These are phyloP conservation scores for Solanum hybrid DNA, from an alignment of 305 asterid species.

Conservation along the genomic window DNA sequence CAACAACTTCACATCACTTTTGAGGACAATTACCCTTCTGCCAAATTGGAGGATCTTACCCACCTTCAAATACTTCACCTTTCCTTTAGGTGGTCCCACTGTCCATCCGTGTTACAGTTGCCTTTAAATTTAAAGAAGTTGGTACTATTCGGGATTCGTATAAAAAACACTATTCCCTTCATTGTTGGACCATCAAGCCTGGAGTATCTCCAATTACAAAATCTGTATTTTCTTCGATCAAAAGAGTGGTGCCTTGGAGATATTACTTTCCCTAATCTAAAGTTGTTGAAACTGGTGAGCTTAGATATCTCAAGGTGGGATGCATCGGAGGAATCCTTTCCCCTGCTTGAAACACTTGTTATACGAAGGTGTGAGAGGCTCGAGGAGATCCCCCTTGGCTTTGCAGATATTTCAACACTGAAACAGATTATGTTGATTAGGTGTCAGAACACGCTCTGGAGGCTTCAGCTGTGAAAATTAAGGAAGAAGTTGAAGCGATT, in stretches of 20 bases:
- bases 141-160: background rate
- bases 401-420: background rate
- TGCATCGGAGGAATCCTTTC: background rate
- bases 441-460: background rate
- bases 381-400: background rate
- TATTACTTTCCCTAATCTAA: background rate
- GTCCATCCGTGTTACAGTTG: background rate
- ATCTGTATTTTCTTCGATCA: background rate
- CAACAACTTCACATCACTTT: background rate
- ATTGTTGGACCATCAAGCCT: background rate
- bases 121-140: background rate
- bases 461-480: background rate
- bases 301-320: background rate
- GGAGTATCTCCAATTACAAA: background rate
- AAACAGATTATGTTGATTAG: background rate
- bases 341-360: background rate
- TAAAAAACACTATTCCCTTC: background rate
- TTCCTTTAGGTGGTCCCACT: background rate
- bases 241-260: background rate
- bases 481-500: background rate
- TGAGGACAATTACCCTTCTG: background rate
- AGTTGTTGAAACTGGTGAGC: background rate
- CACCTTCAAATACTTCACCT: background rate
- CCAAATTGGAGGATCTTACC: background rate
- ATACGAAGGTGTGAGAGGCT: background rate